phyloP scores from a whole-genome alignment of 1,139 yeast genomes.

The Pichia sp. region DNA sequence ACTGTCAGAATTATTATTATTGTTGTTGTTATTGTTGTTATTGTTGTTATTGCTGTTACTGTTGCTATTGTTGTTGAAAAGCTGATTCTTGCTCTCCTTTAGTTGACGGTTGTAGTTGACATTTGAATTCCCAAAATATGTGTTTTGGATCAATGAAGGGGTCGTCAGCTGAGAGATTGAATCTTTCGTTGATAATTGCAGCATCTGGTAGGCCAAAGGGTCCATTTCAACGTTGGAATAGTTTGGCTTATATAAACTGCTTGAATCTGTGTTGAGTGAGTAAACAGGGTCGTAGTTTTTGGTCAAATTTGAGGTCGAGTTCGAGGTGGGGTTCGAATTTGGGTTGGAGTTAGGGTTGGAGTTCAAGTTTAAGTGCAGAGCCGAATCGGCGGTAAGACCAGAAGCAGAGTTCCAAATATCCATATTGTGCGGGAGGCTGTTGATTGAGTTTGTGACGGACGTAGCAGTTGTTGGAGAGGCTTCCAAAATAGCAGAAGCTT shows the following conservation, averaged over 20 bases:
- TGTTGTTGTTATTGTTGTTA: not conserved
- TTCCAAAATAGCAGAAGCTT: not conserved
- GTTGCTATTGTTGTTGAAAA: not conserved
- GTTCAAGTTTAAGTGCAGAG: not conserved
- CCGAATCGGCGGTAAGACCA: not conserved
- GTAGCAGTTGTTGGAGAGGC: not conserved
- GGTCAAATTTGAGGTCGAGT: slow-evolving; percentile 2
- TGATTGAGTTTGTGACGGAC: not conserved
- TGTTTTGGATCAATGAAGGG: slow-evolving; percentile 16
- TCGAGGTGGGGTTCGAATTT: not conserved
- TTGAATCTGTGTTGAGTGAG: slow-evolving; percentile 12
- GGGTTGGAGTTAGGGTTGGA: not conserved
- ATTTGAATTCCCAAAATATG: slow-evolving; percentile 16
- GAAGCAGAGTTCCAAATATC: slow-evolving; percentile 11
- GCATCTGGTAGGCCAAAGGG: slow-evolving; percentile 26
- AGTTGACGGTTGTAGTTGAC: slow-evolving; percentile 13
- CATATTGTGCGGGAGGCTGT: slow-evolving; percentile 1
- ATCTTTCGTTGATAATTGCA: slow-evolving; percentile 22
- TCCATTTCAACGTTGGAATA: slow-evolving; percentile 26
- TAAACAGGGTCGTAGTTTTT: slow-evolving; percentile 9
- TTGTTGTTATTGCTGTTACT: not conserved
- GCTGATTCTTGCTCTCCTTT: slow-evolving; percentile 6
- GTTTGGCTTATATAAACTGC: slow-evolving; percentile 14
- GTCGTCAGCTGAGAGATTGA: slow-evolving; percentile 12
- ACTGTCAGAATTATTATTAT: not conserved